Base-by-base conservation (phyloP, 2,329 filamentous ascomycete species). In the Gyromitra esculenta region DNA sequence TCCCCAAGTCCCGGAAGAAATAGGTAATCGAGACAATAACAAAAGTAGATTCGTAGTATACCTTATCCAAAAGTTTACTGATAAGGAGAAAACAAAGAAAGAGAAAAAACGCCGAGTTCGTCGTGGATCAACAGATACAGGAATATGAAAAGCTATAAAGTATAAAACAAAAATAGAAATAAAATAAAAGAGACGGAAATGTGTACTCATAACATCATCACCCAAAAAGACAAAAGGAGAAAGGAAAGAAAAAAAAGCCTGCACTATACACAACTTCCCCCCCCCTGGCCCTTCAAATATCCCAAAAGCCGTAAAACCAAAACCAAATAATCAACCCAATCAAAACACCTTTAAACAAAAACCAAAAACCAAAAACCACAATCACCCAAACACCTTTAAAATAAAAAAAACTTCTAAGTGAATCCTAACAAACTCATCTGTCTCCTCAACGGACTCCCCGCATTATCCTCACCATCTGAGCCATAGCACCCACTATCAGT, bases 401-500 rank as follows among this genome's bases (percentile, higher is more conserved):
- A 54, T 48, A 50, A 50, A 52, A 71, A 64, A 45, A 31, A n/a
- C 35, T n/a, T 65, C 56, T 77, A 77, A 39, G 45, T 67, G 43
- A 74, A 78, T 8, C 70, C 75, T 54, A 75, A 66, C 21, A 77
- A 62, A 73, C 72, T 76, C 77, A 80, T 79, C 39, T 78, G 76
- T 13, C 78, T 74, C 41, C 73, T 75, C 25, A 79, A 43, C 13
- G 76, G 78, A 56, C 79, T 79, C 21, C 72, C 73, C 18, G 54
- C 75, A 13, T 60, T 67, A 11, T 78, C 77, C 15, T 77, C 77
- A 4, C 72, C 77, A 48, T 73, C 75, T n/a, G 62, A 70, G n/a
- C 62, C 65, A 62, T 45, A 89, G 87, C 82, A 91, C 90, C 82
- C 87, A 90, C 48, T 80, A 79, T 97, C 95, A 39, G 96, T 95